These are phyloP conservation scores for Geopyxis carbonaria DNA, from an alignment of 495 filamentous ascomycete genomes.

Conservation along the genomic window DNA sequence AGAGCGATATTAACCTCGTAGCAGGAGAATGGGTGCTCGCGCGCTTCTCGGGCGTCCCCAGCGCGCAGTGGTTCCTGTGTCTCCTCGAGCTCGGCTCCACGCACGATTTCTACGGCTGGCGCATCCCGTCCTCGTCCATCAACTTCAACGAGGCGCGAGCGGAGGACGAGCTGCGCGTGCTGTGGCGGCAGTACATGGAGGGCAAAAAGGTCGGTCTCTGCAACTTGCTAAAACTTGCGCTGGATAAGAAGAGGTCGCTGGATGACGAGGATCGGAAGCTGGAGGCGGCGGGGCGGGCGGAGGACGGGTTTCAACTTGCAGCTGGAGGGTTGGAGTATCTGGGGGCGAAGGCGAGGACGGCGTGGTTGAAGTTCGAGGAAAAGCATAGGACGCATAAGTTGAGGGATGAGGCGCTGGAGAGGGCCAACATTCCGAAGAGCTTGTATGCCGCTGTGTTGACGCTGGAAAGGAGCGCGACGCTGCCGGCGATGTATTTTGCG, in stretches of 20 bases:
- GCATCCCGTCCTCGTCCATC: constrained; percentile 28
- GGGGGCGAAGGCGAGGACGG: background rate
- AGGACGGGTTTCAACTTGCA: background rate
- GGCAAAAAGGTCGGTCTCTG: background rate
- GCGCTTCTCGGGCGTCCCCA: constrained; percentile 29
- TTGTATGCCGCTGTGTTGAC: constrained; percentile 2
- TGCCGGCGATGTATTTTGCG: constrained; percentile 3
- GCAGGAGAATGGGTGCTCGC: constrained; percentile 36
- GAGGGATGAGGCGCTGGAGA: background rate
- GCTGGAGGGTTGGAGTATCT: background rate
- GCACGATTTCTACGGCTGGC: constrained; percentile 27
- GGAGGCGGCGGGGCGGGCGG: background rate
- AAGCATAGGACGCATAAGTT: background rate
- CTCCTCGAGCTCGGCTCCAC: constrained; percentile 29
- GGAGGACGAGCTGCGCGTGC: constrained; percentile 26
- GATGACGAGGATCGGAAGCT: background rate
- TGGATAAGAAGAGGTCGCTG: background rate
- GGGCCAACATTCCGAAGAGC: background rate
- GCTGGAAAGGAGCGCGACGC: background rate
- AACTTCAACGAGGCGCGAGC: constrained; percentile 27
- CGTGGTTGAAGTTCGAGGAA: background rate
- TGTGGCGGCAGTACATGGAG: constrained; percentile 27
- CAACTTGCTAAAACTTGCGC: background rate
- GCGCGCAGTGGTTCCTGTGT: constrained; percentile 35
- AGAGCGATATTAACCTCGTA: constrained; percentile 26